These are phyloP conservation scores for Trichomonas tenax DNA, from an alignment of 208 protist genomes.

Conservation along the genomic window DNA sequence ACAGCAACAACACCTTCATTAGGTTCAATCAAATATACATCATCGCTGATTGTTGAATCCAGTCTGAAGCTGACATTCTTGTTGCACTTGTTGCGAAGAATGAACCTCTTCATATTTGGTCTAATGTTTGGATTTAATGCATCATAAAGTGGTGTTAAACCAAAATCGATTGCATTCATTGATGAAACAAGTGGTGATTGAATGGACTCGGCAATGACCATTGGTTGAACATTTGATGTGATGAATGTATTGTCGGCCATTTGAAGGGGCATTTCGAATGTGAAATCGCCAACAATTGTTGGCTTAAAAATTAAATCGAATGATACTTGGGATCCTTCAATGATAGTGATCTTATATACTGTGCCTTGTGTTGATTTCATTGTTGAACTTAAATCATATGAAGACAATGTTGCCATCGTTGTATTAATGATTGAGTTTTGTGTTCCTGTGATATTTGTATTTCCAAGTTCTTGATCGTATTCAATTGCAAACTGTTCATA, in stretches of 20 bases:
- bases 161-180: not conserved
- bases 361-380: not conserved
- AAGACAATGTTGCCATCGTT: not conserved
- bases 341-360: not conserved
- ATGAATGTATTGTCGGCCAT: not conserved
- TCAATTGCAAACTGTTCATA: not conserved
- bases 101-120: not conserved
- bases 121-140: not conserved
- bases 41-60: not conserved
- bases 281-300: not conserved
- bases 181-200: not conserved
- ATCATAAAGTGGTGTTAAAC: not conserved
- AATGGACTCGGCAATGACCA: not conserved
- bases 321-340: not conserved
- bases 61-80: not conserved
- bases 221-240: not conserved
- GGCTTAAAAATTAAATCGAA: not conserved
- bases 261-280: not conserved
- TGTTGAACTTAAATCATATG: not conserved
- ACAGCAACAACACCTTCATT: not conserved
- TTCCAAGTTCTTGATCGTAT: not conserved
- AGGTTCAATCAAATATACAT: not conserved
- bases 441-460: not conserved
- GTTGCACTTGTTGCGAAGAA: not conserved
- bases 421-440: not conserved